Conservation (phyloP, 345 rosid species). For the Heritiera littoralis region DNA sequence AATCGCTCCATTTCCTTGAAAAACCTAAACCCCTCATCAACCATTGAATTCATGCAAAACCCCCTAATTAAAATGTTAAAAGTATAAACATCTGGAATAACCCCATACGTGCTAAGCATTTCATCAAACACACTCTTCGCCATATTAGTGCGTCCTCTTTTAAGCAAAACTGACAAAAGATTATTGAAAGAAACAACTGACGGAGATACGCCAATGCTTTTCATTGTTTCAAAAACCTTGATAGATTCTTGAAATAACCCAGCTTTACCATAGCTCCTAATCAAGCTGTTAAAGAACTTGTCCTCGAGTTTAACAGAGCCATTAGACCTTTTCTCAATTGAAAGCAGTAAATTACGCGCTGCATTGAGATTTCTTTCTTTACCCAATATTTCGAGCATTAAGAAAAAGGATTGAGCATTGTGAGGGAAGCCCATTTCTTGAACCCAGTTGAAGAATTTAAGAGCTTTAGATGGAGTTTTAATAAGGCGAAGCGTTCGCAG, state of each 20-base stretch:
- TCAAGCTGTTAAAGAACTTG: conserved; percentile 71
- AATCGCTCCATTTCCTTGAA: conserved; percentile 61
- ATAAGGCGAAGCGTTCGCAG: conserved; percentile 60
- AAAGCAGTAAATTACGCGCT: conserved; percentile 73
- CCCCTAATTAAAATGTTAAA: conserved; percentile 74
- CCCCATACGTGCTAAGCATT: conserved; percentile 77
- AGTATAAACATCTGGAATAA: conserved; percentile 66
- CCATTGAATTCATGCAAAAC: conserved; percentile 72
- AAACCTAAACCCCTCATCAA: conserved; percentile 60
- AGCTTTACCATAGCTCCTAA: conserved; percentile 67
- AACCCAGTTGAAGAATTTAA: conserved; percentile 69
- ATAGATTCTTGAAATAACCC: conserved; percentile 71
- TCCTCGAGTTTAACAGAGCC: conserved; percentile 62
- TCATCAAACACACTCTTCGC: conserved; percentile 66
- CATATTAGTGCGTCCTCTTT: conserved; percentile 72
- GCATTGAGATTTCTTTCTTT: conserved; percentile 58
- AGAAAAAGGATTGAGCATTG: conserved; percentile 51
- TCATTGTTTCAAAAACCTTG: conserved; percentile 64
- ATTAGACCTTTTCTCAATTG: conserved; percentile 59
- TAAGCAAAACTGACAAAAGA: conserved; percentile 59
- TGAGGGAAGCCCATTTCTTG: conserved; percentile 48
- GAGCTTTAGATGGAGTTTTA: conserved; percentile 52
- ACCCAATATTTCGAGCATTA: conserved; percentile 69
- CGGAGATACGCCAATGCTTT: conserved; percentile 64
- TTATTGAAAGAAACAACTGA: conserved; percentile 68